These are phyloP conservation scores for Alternaria longipes DNA, from an alignment of 2,329 filamentous ascomycete species.

Conservation along the genomic window DNA sequence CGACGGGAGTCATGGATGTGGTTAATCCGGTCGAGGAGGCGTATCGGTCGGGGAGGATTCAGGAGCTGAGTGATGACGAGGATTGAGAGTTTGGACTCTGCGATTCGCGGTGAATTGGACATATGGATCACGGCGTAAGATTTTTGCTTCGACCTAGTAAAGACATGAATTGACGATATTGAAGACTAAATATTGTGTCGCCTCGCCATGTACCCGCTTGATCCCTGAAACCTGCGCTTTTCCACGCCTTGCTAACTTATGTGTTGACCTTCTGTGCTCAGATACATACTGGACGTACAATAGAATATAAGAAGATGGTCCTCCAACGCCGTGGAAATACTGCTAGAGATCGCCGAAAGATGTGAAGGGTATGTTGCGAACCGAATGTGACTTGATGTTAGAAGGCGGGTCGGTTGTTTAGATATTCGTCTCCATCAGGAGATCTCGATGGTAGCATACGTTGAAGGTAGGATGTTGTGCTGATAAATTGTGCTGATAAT, in stretches of 20 bases:
- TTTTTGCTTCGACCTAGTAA: not conserved
- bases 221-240: not conserved
- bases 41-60: conserved; percentile 72
- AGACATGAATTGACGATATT: not conserved
- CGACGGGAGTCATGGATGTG: conserved; percentile 78
- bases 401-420: not conserved
- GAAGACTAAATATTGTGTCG: not conserved
- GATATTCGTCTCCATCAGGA: not conserved
- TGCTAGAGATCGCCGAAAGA: too few relatives aligned
- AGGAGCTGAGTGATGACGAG: conserved; percentile 69
- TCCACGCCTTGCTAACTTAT: not conserved
- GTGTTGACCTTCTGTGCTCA: not conserved
- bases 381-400: not conserved
- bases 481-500: not conserved
- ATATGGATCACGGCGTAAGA: too few relatives aligned
- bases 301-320: not conserved
- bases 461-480: not conserved
- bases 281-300: not conserved
- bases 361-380: not conserved
- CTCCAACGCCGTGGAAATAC: conserved; percentile 6
- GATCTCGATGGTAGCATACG: not conserved
- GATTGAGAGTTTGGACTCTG: not conserved
- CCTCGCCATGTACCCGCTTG: not conserved
- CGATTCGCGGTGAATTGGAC: too few relatives aligned
- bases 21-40: conserved; percentile 81